Percentiles rank a stretch among this genome's conserved stretches.
Evolutionary conservation across 2,329 filamentous ascomycete species (phyloP).

Genomic region (Celoporthe dispersa): DNA sequence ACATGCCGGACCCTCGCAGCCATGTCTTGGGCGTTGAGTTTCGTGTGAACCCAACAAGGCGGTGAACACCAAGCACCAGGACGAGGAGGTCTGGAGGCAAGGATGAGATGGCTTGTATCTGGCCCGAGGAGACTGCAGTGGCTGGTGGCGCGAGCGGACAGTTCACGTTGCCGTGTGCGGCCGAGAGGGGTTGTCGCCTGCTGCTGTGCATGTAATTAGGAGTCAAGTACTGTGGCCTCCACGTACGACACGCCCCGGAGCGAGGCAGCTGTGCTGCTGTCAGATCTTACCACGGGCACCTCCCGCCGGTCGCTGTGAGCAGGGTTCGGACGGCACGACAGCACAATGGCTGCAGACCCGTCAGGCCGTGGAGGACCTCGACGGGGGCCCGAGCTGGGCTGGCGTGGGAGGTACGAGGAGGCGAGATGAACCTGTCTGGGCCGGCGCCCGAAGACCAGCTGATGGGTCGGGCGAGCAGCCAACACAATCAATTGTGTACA

Average conservation of each 20-base stretch:
- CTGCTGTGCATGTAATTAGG: not conserved
- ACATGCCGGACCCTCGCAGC: slow-evolving; percentile 24
- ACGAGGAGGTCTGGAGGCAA: slow-evolving; percentile 38
- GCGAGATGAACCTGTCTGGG: slow-evolving; percentile 26
- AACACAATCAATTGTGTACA: slow-evolving; percentile 20
- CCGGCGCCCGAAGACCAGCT: slow-evolving; percentile 13
- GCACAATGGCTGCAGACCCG: slow-evolving; percentile 7
- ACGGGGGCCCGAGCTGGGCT: slow-evolving; percentile 15
- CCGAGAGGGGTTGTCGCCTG: slow-evolving; percentile 15
- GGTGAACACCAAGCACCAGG: slow-evolving; percentile 36
- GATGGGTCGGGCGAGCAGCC: slow-evolving; percentile 16
- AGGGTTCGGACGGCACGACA: slow-evolving; percentile 10
- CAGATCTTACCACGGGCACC: not conserved
- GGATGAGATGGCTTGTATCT: slow-evolving; percentile 35
- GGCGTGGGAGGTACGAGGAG: slow-evolving; percentile 13
- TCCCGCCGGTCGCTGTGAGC: slow-evolving; percentile 5
- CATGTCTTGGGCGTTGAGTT: slow-evolving; percentile 21
- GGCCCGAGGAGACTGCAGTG: slow-evolving; percentile 1
- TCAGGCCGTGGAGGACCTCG: slow-evolving; percentile 7
- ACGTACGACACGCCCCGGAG: not conserved
- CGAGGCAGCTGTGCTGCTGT: not conserved
- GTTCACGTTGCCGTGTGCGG: slow-evolving; percentile 15
- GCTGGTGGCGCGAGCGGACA: slow-evolving; percentile 11
- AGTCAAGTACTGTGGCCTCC: slow-evolving; percentile 8
- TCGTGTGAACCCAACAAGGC: slow-evolving; percentile 35